Evolutionary conservation across 2,329 filamentous ascomycete species (phyloP).

Genomic region (Calonectria pauciramosa): DNA sequence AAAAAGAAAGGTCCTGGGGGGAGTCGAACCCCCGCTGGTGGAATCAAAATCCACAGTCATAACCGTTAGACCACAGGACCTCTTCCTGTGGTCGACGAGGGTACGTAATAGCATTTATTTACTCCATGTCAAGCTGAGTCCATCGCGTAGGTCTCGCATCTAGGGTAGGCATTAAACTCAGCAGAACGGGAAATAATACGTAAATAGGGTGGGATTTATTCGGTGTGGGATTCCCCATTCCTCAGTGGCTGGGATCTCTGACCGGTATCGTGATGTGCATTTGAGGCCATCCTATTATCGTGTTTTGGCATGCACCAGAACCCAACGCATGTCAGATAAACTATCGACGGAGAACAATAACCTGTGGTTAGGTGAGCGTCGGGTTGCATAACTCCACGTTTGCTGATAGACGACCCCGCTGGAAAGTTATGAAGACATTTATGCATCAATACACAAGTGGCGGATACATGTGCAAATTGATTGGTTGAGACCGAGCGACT

Average conservation of each 20-base stretch:
- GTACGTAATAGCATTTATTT: neutral
- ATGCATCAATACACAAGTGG: neutral
- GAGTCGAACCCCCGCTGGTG: slow-evolving; percentile 27
- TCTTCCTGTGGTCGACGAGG: neutral
- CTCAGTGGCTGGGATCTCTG: neutral
- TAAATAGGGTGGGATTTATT: neutral
- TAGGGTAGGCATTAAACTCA: neutral
- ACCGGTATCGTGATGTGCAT: neutral
- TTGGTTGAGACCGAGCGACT: slow-evolving; percentile 20
- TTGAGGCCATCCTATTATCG: slow-evolving; percentile 9
- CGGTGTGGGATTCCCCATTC: neutral
- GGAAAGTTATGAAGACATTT: neutral
- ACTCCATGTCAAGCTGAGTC: neutral
- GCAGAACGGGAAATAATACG: no score
- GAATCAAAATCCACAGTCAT: slow-evolving; percentile 29
- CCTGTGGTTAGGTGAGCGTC: neutral
- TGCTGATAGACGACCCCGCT: neutral
- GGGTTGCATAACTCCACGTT: neutral
- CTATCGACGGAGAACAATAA: neutral
- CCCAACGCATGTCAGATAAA: neutral
- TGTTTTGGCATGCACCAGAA: slow-evolving; percentile 2
- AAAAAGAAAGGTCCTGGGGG: slow-evolving; percentile 15
- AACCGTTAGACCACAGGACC: slow-evolving; percentile 26
- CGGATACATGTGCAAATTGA: slow-evolving; percentile 43
- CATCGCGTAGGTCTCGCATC: neutral